phyloP scores from a whole-genome alignment of 2,329 filamentous ascomycete genomes.

The Pezicula carpinea region DNA sequence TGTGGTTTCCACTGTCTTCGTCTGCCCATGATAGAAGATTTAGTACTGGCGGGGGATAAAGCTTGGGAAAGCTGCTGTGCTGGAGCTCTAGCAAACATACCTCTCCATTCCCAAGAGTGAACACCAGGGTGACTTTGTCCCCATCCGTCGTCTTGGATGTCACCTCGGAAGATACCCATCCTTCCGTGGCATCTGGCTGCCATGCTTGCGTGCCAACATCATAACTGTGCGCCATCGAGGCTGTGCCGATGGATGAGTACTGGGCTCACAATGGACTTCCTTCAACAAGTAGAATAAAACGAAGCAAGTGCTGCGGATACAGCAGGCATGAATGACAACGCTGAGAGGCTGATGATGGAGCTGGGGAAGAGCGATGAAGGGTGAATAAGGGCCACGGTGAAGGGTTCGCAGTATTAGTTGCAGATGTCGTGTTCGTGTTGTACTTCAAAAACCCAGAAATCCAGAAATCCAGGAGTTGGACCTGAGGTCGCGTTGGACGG shows the following conservation, averaged over 20 bases:
- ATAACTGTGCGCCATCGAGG: conserved; percentile 81
- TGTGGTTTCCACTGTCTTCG: conserved; percentile 74
- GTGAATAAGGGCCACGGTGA: conserved; percentile 10
- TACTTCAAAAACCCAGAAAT: conserved; percentile 1
- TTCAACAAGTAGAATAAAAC: conserved; percentile 16
- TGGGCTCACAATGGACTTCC: conserved; percentile 6
- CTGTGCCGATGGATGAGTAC: conserved; percentile 13
- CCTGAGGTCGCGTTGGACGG: too few relatives aligned
- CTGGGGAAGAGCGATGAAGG: conserved; percentile 1
- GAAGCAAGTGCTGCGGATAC: conserved; percentile 15
- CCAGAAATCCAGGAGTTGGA: neutral
- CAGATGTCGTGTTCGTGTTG: neutral
- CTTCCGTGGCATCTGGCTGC: conserved; percentile 94
- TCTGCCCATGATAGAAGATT: conserved; percentile 42
- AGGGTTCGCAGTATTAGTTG: conserved; percentile 5
- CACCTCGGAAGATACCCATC: conserved; percentile 96
- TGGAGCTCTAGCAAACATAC: conserved; percentile 43
- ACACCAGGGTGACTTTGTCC: conserved; percentile 81
- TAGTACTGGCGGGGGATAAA: conserved; percentile 15
- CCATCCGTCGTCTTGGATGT: conserved; percentile 79
- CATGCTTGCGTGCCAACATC: conserved; percentile 96
- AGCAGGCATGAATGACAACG: conserved; percentile 20
- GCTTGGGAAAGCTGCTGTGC: neutral
- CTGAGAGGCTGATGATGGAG: neutral
- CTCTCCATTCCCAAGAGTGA: conserved; percentile 89